Evolutionary conservation across 2,329 filamentous ascomycete species (phyloP), one percentile per base, ranked within the genome.

Genomic region (Penicillium psychrosexuale): DNA sequence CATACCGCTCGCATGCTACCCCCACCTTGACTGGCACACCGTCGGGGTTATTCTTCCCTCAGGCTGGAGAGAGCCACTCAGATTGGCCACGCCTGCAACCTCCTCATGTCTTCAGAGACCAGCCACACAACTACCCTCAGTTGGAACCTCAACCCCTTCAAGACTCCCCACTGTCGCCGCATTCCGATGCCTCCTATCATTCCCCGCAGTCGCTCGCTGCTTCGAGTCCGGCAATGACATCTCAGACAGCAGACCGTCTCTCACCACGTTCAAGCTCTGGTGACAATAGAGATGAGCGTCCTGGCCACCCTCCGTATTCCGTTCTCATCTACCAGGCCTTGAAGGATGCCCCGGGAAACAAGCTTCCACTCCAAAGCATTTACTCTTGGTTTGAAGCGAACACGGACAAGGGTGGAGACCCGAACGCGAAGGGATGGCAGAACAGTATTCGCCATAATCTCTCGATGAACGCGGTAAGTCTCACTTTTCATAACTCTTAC

Each of bases 371-470:
- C 12, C 86, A 91, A 63, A 87, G 95, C 51, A 89, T 97, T 54
- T 97, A 97, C 73, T 81, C 87, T 54, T 97, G 93, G 91, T 96
- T 97, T 66, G 79, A 83, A 39, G 81, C 86, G 28, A 87, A 96
- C 67, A 96, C 91, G 2, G 82, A 84, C 62, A 96, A 94, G 72
- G 84, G 84, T 5, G 84, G 80, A 49, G 80, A 81, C 43, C 69
- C 74, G 17, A 80, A 79, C 8, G 77, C 74, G 12, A 88, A 86
- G 64, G 93, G 92, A 9, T 97, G 93, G 93, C 89, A 93, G 75
- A 97, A 97, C 73, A 96, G 90, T 70, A 95, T 97, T 61, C 84
- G 93, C 2, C 93, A 97, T 72, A 97, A 97, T 64, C 78, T 97
- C 8, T 96, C 91, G 45, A 97, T 97, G 92, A 97, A 97, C 66